Evolutionary conservation across 352 stramenopile genomes (phyloP).

Genomic region (Pythium coloratum): DNA sequence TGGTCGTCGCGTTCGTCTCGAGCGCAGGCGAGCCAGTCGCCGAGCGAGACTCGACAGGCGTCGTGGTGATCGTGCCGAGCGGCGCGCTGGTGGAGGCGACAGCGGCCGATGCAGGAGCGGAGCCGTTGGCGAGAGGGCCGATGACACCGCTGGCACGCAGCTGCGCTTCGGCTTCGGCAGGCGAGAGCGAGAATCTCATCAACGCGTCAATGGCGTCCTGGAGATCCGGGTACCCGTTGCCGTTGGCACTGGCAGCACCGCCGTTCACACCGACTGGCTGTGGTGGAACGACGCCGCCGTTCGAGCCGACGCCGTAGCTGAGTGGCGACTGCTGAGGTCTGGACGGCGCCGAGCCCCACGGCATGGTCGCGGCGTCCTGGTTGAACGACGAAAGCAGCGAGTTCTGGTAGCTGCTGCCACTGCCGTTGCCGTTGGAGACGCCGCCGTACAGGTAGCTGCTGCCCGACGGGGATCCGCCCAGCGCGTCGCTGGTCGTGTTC

Average conservation of each 20-base stretch:
- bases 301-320: conserved; percentile 11
- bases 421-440: conserved; percentile 20
- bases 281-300: conserved; percentile 23
- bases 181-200: conserved; percentile 83
- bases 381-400: conserved; percentile 63
- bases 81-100: conserved; percentile 11
- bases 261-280: conserved; percentile 30
- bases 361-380: conserved; percentile 33
- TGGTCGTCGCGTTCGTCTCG: conserved; percentile 20
- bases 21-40: conserved; percentile 10
- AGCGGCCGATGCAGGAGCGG: not conserved
- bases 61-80: conserved; percentile 37
- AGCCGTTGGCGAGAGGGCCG: conserved; percentile 3
- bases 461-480: conserved; percentile 23
- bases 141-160: conserved; percentile 12
- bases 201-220: conserved; percentile 87
- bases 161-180: conserved; percentile 39
- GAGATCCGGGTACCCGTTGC: conserved; percentile 65
- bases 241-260: conserved; percentile 16
- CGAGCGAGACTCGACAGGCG: conserved; percentile 26
- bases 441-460: conserved; percentile 38
- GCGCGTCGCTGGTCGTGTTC: conserved; percentile 38
- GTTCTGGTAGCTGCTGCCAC: conserved; percentile 40
- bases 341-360: conserved; percentile 18
- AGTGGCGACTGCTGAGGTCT: conserved; percentile 10